A percentile compares a stretch with the other conserved stretches of the same genome.
Evolutionary conservation across 1,284 basidiomycete genomes (phyloP).

Genomic region (Lentinus polychrous): DNA sequence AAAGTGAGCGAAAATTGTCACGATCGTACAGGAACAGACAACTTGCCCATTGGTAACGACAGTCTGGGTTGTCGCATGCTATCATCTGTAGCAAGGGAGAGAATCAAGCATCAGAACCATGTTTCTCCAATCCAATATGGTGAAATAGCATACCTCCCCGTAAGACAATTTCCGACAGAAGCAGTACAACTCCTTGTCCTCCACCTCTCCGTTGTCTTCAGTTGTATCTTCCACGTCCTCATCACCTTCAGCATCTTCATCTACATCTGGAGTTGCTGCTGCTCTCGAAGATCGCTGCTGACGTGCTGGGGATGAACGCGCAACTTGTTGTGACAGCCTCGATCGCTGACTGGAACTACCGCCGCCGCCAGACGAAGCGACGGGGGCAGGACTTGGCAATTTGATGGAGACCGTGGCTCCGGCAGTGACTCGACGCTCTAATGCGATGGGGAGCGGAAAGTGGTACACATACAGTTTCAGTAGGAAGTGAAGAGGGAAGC

Average conservation of each 20-base stretch:
- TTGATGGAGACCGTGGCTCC: constrained; percentile 26
- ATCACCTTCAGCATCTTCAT: constrained; percentile 30
- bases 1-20: no score
- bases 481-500: not conserved
- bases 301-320: constrained; percentile 20
- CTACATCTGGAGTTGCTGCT: constrained; percentile 34
- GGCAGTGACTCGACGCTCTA: constrained; percentile 15
- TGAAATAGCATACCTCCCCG: constrained; percentile 42
- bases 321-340: constrained; percentile 23
- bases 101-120: not conserved
- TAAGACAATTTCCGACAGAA: constrained; percentile 61
- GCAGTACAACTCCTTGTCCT: constrained; percentile 57
- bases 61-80: constrained; percentile 60
- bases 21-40: not conserved
- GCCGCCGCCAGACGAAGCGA: constrained; percentile 11
- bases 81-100: constrained; percentile 44
- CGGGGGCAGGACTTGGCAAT: constrained; percentile 31
- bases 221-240: constrained; percentile 28
- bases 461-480: not conserved
- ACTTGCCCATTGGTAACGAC: constrained; percentile 69
- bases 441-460: not conserved
- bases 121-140: not conserved
- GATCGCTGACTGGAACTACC: constrained; percentile 17
- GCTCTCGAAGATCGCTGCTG: constrained; percentile 24
- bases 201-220: constrained; percentile 40